Base-by-base conservation (phyloP, 2,329 filamentous ascomycete species). In the Colletotrichum euphorbiae region DNA sequence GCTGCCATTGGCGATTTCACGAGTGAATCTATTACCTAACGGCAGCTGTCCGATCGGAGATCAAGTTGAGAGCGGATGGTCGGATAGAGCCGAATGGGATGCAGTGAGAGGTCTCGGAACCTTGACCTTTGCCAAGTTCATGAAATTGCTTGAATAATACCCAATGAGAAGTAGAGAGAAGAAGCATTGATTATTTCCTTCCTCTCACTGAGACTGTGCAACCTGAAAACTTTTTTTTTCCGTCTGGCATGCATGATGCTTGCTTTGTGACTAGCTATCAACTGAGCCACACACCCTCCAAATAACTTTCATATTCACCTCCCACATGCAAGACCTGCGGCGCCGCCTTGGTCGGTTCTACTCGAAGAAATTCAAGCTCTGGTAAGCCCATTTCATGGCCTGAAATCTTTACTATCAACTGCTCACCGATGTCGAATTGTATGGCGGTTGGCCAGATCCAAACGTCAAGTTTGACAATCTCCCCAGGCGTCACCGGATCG, bases 391-490 rank as follows among this genome's bases (percentile, higher is more conserved):
- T 28, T 1, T 38, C n/a, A 4, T 62, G 12, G 3, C 42, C 48
- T 2, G 48, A 24, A 13, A 55, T 13, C 48, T 55, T 61, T 2
- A 62, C 9, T 2, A 54, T 31, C 19, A 66, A 24, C 17, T 55
- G 56, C 17, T 66, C 62, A 1, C 62, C 62, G 1, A 40, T 40
- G 2, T 48, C 57, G 2, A 66, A 66, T 12, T 54, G 48, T 8
- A 66, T 55, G 3, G 31, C 57, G 2, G 62, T 62, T 4, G 56
- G 56, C 62, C 62, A 62, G 3, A 62, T 24, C 62, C 57, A 62
- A 1, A 66, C 19, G 6, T 62, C 57, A 40, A 62, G 28, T 31
- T 17, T 40, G 4, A 62, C 4, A 8, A 43, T 12, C 28, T 66
- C 57, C 0, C 57, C 62, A 1, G 56, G 38, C 46, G 11, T 11